Conservation (phyloP, 768 basidiomycete species). For the Amanita brunnescens region DNA sequence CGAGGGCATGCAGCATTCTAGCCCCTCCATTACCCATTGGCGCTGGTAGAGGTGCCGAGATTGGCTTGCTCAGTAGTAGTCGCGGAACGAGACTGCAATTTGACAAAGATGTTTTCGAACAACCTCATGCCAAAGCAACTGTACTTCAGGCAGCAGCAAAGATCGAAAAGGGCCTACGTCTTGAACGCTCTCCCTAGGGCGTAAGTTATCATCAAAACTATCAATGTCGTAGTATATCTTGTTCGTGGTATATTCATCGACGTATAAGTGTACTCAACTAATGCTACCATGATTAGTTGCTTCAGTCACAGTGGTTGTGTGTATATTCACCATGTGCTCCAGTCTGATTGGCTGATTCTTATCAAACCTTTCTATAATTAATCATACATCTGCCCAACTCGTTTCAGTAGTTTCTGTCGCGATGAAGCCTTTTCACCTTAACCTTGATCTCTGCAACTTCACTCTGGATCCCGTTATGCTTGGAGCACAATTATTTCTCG, state of each 20-base stretch:
- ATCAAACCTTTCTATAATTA: background rate
- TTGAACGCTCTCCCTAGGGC: slow-evolving; percentile 1
- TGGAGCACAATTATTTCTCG: background rate
- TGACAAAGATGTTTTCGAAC: background rate
- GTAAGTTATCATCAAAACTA: background rate
- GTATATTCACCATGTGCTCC: background rate
- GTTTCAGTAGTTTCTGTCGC: background rate
- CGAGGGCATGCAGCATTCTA: background rate
- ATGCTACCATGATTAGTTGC: background rate
- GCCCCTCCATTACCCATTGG: background rate
- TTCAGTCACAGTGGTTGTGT: background rate
- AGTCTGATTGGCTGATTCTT: background rate
- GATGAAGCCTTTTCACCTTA: background rate
- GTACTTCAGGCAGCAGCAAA: slow-evolving; percentile 17
- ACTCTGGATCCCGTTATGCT: background rate
- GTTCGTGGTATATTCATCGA: slow-evolving; percentile 1
- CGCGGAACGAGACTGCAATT: slow-evolving; percentile 8
- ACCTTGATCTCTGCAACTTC: background rate
- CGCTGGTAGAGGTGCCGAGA: background rate
- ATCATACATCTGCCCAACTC: background rate
- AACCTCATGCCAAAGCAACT: background rate
- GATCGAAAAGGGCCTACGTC: slow-evolving; percentile 13
- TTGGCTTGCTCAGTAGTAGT: slow-evolving; percentile 5
- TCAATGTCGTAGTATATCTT: background rate
- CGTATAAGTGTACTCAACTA: background rate